These are phyloP conservation scores for Endoconidiophora laricicola DNA, from an alignment of 2,329 filamentous ascomycete genomes.

Conservation along the genomic window DNA sequence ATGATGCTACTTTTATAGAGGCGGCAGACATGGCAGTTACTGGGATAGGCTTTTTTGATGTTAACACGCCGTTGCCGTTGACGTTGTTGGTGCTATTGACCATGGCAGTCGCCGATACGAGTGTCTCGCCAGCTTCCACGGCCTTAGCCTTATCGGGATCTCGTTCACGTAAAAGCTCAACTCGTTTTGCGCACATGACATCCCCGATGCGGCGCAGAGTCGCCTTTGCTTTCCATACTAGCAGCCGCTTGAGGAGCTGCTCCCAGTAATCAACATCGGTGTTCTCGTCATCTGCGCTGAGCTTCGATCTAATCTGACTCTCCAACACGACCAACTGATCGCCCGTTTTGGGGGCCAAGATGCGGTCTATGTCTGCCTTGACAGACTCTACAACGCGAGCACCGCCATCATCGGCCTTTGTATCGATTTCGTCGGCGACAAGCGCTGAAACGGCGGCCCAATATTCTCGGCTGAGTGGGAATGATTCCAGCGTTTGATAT, in stretches of 20 bases:
- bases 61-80: not conserved
- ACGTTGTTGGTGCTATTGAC: constrained; percentile 2
- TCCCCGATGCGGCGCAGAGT: constrained; percentile 65
- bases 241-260: constrained; percentile 66
- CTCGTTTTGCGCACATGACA: constrained; percentile 52
- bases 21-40: not conserved
- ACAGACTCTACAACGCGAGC: constrained; percentile 62
- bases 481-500: constrained; percentile 70
- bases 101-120: constrained; percentile 12
- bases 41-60: not conserved
- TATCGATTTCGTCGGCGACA: constrained; percentile 52
- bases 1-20: not conserved
- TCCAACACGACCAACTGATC: constrained; percentile 79
- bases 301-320: constrained; percentile 69
- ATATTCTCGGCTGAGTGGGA: constrained; percentile 63
- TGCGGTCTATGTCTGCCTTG: constrained; percentile 69
- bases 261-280: constrained; percentile 98
- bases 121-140: constrained; percentile 13
- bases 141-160: constrained; percentile 47
- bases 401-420: constrained; percentile 40
- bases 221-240: constrained; percentile 83
- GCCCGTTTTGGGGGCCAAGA: constrained; percentile 70
- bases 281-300: constrained; percentile 71
- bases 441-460: constrained; percentile 85
- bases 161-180: constrained; percentile 47